Evolutionary conservation across 441 rosid genomes (phyloP), one percentile per base, ranked within the genome.

Genomic region (Dalechampia spathulata): DNA sequence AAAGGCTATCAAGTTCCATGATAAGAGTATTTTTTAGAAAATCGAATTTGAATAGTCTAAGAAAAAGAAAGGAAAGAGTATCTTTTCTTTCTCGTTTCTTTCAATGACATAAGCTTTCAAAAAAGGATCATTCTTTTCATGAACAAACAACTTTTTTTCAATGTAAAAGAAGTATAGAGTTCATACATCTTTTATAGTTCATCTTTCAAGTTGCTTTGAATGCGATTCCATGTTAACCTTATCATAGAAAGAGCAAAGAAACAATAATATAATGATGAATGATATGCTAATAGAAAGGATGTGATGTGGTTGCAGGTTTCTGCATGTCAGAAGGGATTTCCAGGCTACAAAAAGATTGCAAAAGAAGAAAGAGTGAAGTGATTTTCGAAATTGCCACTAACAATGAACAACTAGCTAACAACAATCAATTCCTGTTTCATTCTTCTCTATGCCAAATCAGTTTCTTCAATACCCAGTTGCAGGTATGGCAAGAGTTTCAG

Each of bases 281-380:
- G 4, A 3, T 30, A 30, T 30, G 34, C 15, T 7, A 45, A 52
- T 11, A 16, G 23, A 34, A n/a, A 57, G 0, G n/a, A n/a, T 57
- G 41, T 49, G 43, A 19, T 45, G 15, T 68, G 41, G 60, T 54
- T 67, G 56, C 81, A 83, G 97, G 82, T 89, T 64, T 89, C 97
- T 21, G 87, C 87, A 57, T 81, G 80, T 67, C 83, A 85, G 72
- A 81, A 80, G 23, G 86, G 77, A 58, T 81, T 82, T 62, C 86
- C 90, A 7, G 78, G 96, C 44, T 82, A 83, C 50, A 85, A 79
- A 37, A 90, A 78, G 76, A 77, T 78, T 55, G 75, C 78, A 49
- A 83, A 65, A 57, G 83, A 69, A 59, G 82, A 78, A 63, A 76
- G 95, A 65, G 62, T 70, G 55, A 78, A 87, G 54, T 79, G 69